phyloP scores from a whole-genome alignment of 2,329 filamentous ascomycete species.

The Epichloe scottii region DNA sequence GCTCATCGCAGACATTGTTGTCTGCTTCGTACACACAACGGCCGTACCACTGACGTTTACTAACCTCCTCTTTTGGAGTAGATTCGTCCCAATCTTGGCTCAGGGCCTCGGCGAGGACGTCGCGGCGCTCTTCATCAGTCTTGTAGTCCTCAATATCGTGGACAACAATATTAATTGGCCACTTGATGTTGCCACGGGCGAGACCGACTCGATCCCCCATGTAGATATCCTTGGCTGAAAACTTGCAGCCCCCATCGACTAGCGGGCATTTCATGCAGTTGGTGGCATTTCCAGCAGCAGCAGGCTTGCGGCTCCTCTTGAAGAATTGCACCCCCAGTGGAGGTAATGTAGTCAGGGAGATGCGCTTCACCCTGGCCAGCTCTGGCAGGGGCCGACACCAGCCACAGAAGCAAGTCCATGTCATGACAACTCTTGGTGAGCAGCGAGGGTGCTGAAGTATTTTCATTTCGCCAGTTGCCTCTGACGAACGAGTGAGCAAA shows the following conservation, averaged over 20 bases:
- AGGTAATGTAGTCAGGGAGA: slow-evolving; percentile 63
- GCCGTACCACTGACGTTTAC: slow-evolving; percentile 64
- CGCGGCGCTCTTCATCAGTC: slow-evolving; percentile 24
- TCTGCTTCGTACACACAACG: slow-evolving; percentile 91
- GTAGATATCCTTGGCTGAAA: slow-evolving; percentile 77
- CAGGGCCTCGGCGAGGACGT: slow-evolving; percentile 30
- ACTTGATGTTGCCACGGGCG: slow-evolving; percentile 52
- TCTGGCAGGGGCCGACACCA: slow-evolving; percentile 60
- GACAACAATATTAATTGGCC: slow-evolving; percentile 83
- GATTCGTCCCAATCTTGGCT: slow-evolving; percentile 40
- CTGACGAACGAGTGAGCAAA: slow-evolving; percentile 84
- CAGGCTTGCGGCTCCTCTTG: slow-evolving; percentile 61
- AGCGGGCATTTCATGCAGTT: slow-evolving; percentile 69
- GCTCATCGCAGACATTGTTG: slow-evolving; percentile 90
- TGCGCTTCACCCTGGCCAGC: slow-evolving; percentile 43
- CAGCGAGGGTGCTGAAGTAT: slow-evolving; percentile 63
- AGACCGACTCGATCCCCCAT: slow-evolving; percentile 52
- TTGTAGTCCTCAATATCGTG: slow-evolving; percentile 79
- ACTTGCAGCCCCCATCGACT: slow-evolving; percentile 63
- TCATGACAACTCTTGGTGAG: slow-evolving; percentile 96
- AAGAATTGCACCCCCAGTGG: slow-evolving; percentile 72
- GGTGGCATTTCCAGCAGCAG: slow-evolving; percentile 59
- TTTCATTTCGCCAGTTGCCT: slow-evolving; percentile 85
- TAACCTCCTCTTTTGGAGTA: slow-evolving; percentile 34
- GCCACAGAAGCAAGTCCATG: slow-evolving; percentile 84